These are phyloP conservation scores for Fusarium poae DNA, from an alignment of 2,329 filamentous ascomycete species.

Conservation along the genomic window DNA sequence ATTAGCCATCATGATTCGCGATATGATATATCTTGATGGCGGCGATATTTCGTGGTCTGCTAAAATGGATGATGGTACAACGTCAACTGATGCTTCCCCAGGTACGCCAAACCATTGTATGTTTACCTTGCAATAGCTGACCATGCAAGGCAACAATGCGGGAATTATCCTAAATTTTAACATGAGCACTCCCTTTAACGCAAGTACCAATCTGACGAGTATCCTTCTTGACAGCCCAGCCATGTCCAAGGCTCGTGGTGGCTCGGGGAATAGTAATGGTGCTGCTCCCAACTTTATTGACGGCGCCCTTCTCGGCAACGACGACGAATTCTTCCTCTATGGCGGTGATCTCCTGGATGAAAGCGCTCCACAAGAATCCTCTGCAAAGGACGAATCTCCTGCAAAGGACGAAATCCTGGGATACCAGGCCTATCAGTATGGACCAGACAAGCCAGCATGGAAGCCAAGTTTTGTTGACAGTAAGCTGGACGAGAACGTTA, in stretches of 20 bases:
- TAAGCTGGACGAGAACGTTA: constrained; percentile 62
- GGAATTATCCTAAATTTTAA: constrained; percentile 70
- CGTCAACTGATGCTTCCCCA: constrained; percentile 50
- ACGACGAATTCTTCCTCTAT: constrained; percentile 73
- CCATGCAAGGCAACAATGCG: constrained; percentile 61
- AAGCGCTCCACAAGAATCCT: constrained; percentile 55
- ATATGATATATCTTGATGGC: constrained; percentile 76
- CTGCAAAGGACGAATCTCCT: constrained; percentile 56
- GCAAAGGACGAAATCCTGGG: constrained; percentile 59
- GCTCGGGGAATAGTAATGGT: constrained; percentile 64
- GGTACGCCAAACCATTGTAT: constrained; percentile 55
- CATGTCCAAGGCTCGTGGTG: constrained; percentile 62
- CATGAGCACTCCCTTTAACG: constrained; percentile 68
- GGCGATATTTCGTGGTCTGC: constrained; percentile 68
- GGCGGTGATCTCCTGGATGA: constrained; percentile 64
- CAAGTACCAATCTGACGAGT: constrained; percentile 63
- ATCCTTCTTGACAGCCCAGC: constrained; percentile 59
- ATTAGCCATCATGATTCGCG: constrained; percentile 68
- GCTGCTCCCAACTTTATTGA: constrained; percentile 69
- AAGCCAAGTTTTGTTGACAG: constrained; percentile 57
- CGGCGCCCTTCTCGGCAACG: constrained; percentile 74
- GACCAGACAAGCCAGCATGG: constrained; percentile 59
- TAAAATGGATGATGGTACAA: constrained; percentile 61
- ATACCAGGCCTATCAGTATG: constrained; percentile 69
- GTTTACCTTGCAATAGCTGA: constrained; percentile 4